These are phyloP conservation scores for Smittium culicis DNA, from an alignment of 371 early-diverging fungal genomes.

Conservation along the genomic window DNA sequence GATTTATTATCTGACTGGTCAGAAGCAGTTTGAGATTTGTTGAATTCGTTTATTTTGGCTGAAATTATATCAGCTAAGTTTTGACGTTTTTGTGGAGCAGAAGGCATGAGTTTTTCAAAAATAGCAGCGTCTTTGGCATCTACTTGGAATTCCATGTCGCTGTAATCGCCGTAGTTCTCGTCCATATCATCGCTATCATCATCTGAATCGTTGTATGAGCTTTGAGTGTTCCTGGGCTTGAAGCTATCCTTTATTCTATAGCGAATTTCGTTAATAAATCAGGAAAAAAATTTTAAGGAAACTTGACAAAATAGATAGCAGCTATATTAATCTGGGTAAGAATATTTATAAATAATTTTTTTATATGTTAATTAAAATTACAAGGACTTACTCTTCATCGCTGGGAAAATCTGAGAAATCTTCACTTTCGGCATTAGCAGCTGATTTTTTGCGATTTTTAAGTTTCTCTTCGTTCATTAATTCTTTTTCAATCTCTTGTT, in stretches of 20 bases:
- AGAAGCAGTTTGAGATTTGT: slow-evolving; percentile 31
- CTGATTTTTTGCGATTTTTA: slow-evolving; percentile 5
- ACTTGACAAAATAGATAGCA: too few relatives aligned
- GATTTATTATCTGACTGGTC: slow-evolving; percentile 14
- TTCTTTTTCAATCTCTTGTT: slow-evolving; percentile 62
- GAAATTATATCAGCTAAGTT: slow-evolving; percentile 88
- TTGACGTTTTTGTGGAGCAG: slow-evolving; percentile 62
- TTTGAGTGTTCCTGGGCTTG: background rate
- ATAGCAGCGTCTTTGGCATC: slow-evolving; percentile 61
- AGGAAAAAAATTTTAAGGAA: too few relatives aligned
- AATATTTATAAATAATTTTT: too few relatives aligned
- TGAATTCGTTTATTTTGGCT: slow-evolving; percentile 74
- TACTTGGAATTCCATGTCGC: slow-evolving; percentile 45
- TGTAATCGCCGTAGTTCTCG: slow-evolving; percentile 18
- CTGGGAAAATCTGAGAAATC: slow-evolving; percentile 14
- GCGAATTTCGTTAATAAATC: background rate
- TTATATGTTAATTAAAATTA: background rate
- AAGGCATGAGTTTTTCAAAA: slow-evolving; percentile 75
- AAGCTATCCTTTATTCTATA: background rate
- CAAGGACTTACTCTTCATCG: background rate
- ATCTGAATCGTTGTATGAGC: slow-evolving; percentile 20
- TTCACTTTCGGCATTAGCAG: too few relatives aligned
- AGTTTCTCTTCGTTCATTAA: slow-evolving; percentile 18
- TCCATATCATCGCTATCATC: slow-evolving; percentile 16
- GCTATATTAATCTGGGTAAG: too few relatives aligned